Evolutionary conservation across 495 filamentous ascomycete genomes (phyloP).

Genomic region (Daldinia caldariorum): DNA sequence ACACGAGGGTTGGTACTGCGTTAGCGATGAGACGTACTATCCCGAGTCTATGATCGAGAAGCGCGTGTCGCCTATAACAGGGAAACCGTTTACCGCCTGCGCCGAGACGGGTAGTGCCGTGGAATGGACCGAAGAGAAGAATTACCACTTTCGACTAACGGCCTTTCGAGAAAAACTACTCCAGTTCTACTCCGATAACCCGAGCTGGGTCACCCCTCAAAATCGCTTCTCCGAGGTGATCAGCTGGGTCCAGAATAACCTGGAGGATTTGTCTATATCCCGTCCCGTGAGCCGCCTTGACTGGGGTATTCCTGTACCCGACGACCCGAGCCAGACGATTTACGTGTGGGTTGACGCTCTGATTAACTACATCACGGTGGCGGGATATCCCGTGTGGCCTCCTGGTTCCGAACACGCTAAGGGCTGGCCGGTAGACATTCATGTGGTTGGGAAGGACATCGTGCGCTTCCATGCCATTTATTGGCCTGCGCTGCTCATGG

Average conservation of each 20-base stretch:
- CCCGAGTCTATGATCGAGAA: conserved; percentile 77
- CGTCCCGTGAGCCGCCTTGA: conserved; percentile 77
- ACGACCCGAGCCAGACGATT: conserved; percentile 86
- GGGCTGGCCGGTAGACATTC: conserved; percentile 91
- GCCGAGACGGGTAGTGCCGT: conserved; percentile 90
- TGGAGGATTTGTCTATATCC: conserved; percentile 90
- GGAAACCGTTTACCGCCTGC: conserved; percentile 82
- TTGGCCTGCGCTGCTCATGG: conserved; percentile 96
- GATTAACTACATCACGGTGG: conserved; percentile 89
- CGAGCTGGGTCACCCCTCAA: conserved; percentile 73
- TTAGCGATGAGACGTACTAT: conserved; percentile 96
- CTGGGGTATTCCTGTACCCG: conserved; percentile 93
- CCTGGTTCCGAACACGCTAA: conserved; percentile 64
- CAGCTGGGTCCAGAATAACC: conserved; percentile 70
- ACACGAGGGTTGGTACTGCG: conserved; percentile 96
- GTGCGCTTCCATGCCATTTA: conserved; percentile 96
- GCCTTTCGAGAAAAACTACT: conserved; percentile 78
- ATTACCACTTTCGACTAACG: conserved; percentile 94
- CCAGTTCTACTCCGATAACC: conserved; percentile 78
- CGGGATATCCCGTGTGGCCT: conserved; percentile 80
- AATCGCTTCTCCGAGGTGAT: conserved; percentile 75
- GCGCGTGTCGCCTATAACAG: conserved; percentile 79
- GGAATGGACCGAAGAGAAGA: conserved; percentile 92
- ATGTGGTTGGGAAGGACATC: conserved; percentile 97
- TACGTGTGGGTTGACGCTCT: conserved; percentile 98